Conservation (phyloP, 2,329 filamentous ascomycete species). For the Exutisphaerella laricina region DNA sequence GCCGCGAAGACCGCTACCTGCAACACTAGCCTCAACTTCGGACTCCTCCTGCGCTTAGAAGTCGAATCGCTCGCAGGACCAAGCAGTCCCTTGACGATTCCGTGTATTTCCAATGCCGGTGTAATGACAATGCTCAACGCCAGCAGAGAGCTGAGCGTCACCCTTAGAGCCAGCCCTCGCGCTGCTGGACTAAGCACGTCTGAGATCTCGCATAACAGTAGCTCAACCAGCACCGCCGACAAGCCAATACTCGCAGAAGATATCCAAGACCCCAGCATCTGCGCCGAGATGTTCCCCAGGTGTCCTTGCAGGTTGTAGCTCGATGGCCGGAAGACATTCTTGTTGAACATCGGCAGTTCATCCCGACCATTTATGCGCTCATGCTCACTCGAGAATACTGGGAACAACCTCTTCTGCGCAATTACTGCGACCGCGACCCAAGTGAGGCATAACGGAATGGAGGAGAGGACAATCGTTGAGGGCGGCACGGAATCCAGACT, state of each 20-base stretch:
- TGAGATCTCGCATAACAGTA: conserved; percentile 79
- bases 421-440: conserved; percentile 59
- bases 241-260: conserved; percentile 74
- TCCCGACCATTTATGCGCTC: conserved; percentile 56
- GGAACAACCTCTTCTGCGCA: conserved; percentile 65
- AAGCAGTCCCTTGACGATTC: conserved; percentile 45
- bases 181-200: conserved; percentile 65
- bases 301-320: conserved; percentile 16
- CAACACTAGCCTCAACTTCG: conserved; percentile 45
- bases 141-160: conserved; percentile 65
- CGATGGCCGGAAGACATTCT: conserved; percentile 40
- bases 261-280: conserved; percentile 46
- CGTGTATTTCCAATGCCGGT: conserved; percentile 70
- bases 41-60: conserved; percentile 52
- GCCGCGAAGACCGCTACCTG: conserved; percentile 56
- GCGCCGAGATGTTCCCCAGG: conserved; percentile 26
- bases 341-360: conserved; percentile 54
- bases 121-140: conserved; percentile 68
- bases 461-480: conserved; percentile 54
- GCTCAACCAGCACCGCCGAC: conserved; percentile 68
- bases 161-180: conserved; percentile 60
- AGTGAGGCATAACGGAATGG: conserved; percentile 63
- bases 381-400: conserved; percentile 55
- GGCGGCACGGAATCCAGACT: conserved; percentile 42
- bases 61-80: conserved; percentile 58